Evolutionary conservation across 768 basidiomycete genomes (phyloP), one percentile per base, ranked within the genome.

Genomic region (Rhodosporidiobolus sp.): DNA sequence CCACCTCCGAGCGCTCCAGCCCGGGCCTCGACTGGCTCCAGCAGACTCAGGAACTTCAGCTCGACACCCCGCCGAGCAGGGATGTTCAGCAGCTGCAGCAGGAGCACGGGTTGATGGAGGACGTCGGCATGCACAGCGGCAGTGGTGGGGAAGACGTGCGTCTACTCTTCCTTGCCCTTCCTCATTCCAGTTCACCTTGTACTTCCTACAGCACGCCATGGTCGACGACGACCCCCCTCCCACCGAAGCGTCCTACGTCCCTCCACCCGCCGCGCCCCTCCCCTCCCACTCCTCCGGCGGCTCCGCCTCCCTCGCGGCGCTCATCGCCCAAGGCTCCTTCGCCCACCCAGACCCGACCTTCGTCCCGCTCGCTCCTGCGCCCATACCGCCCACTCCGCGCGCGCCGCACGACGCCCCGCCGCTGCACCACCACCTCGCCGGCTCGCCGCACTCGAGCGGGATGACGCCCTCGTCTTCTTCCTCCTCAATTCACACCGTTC

Each of bases 331-430:
- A 24, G 52, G 52, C 52, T 53, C 12, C 16, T 45, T 53, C 46
- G 34, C 63, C 32, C 60, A 61, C 46, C 28, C 70, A 14, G 56
- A 63, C 35, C 63, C 48, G 12, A 56, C 65, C 38, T 56, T 57
- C 6, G 46, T 60, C 38, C 70, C 60, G 32, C 24, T 26, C 56
- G 50, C 50, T 3, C 28, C 63, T 9, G 6, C 45, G 14, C 35
- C 54, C n/a, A n/a, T n/a, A n/a, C n/a, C 35, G 9, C 54, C 48
- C 48, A 8, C 12, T 48, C 48, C 68, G 14, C 0, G 32, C 11
- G 58, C 73, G 9, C 74, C 70, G 0, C 74, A 75, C 59, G 66
- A 69, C 32, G 63, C 69, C 11, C 74, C 74, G 1, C 67, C 74
- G 0, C 66, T 75, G 14, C 55, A 68, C 50, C 54, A 56, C 14